Evolutionary conservation across 768 basidiomycete species (phyloP).

Genomic region (Favolaschia claudopus): DNA sequence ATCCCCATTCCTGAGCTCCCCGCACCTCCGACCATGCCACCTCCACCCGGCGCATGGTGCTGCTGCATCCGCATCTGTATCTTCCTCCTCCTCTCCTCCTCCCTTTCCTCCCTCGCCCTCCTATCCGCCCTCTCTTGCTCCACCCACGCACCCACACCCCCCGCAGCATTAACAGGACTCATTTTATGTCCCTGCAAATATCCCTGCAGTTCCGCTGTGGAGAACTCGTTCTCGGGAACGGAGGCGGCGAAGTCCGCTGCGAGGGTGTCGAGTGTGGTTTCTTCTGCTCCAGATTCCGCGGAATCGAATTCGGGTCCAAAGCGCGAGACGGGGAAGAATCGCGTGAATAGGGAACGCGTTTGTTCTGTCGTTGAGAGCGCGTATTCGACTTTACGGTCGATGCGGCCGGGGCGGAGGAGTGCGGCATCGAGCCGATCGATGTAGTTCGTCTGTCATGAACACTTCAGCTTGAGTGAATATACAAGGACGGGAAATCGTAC

Average conservation of each 20-base stretch:
- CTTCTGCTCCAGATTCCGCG: too few species aligned
- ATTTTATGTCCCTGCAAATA: slow-evolving; percentile 57
- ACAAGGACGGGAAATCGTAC: not conserved
- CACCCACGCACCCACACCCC: slow-evolving; percentile 49
- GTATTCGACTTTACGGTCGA: slow-evolving; percentile 38
- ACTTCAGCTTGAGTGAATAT: slow-evolving; percentile 26
- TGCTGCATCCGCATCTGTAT: not conserved
- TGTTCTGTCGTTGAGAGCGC: slow-evolving; percentile 32
- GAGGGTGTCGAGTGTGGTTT: slow-evolving; percentile 34
- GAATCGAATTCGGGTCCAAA: too few species aligned
- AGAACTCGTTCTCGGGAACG: slow-evolving; percentile 59
- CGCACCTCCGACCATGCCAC: too few species aligned
- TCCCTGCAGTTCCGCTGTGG: slow-evolving; percentile 68
- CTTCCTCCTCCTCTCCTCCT: slow-evolving; percentile 32
- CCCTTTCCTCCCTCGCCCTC: slow-evolving; percentile 40
- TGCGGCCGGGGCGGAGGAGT: slow-evolving; percentile 38
- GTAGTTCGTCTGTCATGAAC: slow-evolving; percentile 36
- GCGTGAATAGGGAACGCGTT: slow-evolving; percentile 29
- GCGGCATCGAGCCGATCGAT: slow-evolving; percentile 39
- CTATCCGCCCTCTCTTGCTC: slow-evolving; percentile 42
- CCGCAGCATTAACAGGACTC: slow-evolving; percentile 44
- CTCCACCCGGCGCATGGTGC: too few species aligned
- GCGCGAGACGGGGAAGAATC: slow-evolving; percentile 34
- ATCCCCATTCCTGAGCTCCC: too few species aligned
- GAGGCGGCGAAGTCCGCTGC: slow-evolving; percentile 47